These are phyloP conservation scores for Oryza rufipogon DNA, from an alignment of 176 grass and related monocot species.

Conservation along the genomic window DNA sequence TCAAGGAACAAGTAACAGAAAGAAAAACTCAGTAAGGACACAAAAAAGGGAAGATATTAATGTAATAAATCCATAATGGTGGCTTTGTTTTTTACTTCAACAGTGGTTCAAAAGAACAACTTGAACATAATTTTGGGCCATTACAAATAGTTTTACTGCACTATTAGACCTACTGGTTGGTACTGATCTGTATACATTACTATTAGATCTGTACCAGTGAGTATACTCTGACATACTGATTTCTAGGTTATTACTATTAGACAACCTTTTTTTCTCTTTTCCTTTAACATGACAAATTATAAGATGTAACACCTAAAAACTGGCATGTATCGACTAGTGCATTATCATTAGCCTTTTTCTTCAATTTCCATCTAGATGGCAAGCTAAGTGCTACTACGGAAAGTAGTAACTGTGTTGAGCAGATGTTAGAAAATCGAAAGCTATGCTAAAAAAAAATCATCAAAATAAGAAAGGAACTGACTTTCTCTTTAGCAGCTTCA, in stretches of 20 bases:
- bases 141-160: slow-evolving; percentile 20
- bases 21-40: slow-evolving; percentile 23
- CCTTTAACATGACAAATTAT: not conserved
- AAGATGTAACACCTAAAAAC: slow-evolving; percentile 10
- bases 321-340: not conserved
- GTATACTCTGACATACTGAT: not conserved
- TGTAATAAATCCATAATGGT: not conserved
- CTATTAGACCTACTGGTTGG: not conserved
- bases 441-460: slow-evolving; percentile 11
- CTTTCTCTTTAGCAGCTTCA: slow-evolving; percentile 93
- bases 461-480: slow-evolving; percentile 39
- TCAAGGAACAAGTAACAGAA: not conserved
- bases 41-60: not conserved
- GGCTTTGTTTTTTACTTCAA: not conserved
- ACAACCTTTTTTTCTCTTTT: not conserved
- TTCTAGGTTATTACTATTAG: not conserved
- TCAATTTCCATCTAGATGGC: not conserved
- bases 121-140: slow-evolving; percentile 26
- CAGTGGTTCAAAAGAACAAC: not conserved
- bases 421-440: slow-evolving; percentile 18
- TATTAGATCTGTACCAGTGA: not conserved
- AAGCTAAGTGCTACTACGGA: not conserved
- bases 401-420: not conserved
- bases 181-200: too few relatives aligned
- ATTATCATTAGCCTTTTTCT: slow-evolving; percentile 21